Base-by-base conservation (phyloP, 2,329 filamentous ascomycete genomes). In the Colletotrichum agaves region DNA sequence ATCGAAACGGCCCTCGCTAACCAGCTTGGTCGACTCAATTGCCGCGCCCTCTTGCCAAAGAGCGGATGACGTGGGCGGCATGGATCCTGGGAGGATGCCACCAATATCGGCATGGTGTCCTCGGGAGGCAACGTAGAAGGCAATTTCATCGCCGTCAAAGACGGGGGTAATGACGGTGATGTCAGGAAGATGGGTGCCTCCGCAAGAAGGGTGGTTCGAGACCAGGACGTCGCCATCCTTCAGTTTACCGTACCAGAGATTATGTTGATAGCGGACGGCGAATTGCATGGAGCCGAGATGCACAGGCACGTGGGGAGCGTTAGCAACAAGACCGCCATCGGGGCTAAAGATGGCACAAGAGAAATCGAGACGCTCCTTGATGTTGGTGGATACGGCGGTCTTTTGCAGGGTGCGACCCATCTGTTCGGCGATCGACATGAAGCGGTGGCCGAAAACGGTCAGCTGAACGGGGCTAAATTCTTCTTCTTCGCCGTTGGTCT, bases 381-480 rank as follows among this genome's bases (percentile, higher is more conserved):
- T 91, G 72, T 93, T 94, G 0, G 89, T 91, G 44, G 87, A 91
- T 21, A 94, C 89, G 71, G 88, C 90, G 0, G 91, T 93, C 80
- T 93, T 93, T 73, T 94, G 90, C 58, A 94, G 78, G 2, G 90
- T 90, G 49, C 90, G 84, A 0, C 91, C 91, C 91, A 94, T 94
- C 74, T 94, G 91, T 75, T 94, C 91, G 0, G 91, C 91, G 63
- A 94, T 92, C 1, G 90, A 89, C 91, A 94, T 94, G 78, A 94
- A 94, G 2, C 91, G 85, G 75, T 94, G 91, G 0, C 89, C 90
- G 72, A 94, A 94, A 56, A 94, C 90, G 70, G 87, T 90, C 0
- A 94, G 83, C 74, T 92, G 85, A 61, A 93, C 91, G 0, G 91
- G 91, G 73, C 93, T 90, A 0, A 93, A 88, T 31, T 87, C 83